A percentile compares a stretch with the other conserved stretches of the same genome.
Conservation (phyloP, 2,329 filamentous ascomycete species). For the Elsinoe fawcettii region DNA sequence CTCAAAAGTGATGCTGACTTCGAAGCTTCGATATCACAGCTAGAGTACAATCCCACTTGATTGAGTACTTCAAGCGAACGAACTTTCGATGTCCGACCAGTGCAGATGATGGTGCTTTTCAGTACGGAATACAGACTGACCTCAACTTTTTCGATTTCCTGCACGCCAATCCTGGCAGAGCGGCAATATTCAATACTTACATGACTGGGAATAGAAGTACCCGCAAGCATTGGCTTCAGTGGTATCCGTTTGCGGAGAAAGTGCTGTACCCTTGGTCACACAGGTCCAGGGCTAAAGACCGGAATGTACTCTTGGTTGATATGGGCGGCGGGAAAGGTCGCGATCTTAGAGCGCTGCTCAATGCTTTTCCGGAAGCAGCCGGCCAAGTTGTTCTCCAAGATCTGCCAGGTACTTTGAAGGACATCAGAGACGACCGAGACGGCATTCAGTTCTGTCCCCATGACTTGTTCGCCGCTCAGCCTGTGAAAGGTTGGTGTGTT, state of each 20-base stretch:
- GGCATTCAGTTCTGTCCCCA: neutral
- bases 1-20: neutral
- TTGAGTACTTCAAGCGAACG: neutral
- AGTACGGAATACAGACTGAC: conserved; percentile 1
- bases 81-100: neutral
- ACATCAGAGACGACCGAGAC: neutral
- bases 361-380: conserved; percentile 29
- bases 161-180: neutral
- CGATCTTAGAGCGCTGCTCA: conserved; percentile 29
- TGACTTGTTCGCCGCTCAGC: conserved; percentile 1
- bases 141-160: neutral
- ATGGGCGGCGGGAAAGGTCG: conserved; percentile 35
- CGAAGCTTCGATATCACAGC: conserved; percentile 6
- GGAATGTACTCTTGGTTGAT: conserved; percentile 31
- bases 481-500: neutral
- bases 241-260: conserved; percentile 1
- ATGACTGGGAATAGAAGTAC: conserved; percentile 10
- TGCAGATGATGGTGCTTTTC: conserved; percentile 2
- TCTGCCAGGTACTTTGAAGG: neutral
- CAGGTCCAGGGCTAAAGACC: conserved; percentile 14
- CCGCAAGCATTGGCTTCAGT: conserved; percentile 13
- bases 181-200: conserved; percentile 1
- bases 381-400: neutral
- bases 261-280: conserved; percentile 20
- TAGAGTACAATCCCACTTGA: neutral